A percentile compares a stretch with the other conserved stretches of the same genome.
These are phyloP conservation scores for Aspergillus versicolor DNA, from an alignment of 2,329 filamentous ascomycete genomes.

Conservation along the genomic window DNA sequence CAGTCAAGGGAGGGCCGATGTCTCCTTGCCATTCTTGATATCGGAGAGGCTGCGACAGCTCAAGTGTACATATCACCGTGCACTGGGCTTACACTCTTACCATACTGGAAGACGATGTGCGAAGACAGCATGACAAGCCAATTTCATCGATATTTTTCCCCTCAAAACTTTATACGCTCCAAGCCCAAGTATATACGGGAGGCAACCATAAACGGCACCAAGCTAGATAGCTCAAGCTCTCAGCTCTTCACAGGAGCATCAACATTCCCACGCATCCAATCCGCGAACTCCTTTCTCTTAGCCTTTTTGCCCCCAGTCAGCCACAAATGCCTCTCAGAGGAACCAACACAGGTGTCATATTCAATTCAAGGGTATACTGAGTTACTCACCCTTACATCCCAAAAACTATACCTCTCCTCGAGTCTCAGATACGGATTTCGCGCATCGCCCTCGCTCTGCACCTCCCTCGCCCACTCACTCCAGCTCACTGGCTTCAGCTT, in stretches of 20 bases:
- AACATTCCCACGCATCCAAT: conserved; percentile 61
- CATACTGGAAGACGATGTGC: neutral
- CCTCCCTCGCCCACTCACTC: conserved; percentile 73
- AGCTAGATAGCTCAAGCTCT: neutral
- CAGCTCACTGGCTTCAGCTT: conserved; percentile 82
- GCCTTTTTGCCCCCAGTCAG: conserved; percentile 36
- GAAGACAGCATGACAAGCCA: neutral
- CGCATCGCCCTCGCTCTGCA: conserved; percentile 64
- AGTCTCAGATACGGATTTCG: conserved; percentile 78
- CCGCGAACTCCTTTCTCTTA: conserved; percentile 73
- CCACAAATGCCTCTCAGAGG: neutral
- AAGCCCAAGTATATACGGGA: neutral
- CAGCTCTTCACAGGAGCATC: conserved; percentile 20
- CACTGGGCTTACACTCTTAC: neutral
- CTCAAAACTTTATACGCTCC: neutral
- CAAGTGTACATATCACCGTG: neutral
- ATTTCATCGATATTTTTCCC: neutral
- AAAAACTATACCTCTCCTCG: conserved; percentile 79
- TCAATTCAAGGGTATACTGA: neutral
- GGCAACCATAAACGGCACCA: neutral
- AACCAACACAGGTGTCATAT: neutral
- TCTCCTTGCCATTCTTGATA: neutral
- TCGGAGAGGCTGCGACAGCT: neutral
- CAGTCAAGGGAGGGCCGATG: neutral
- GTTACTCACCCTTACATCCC: conserved; percentile 73